These are phyloP conservation scores for Metschnikowia santaceciliae DNA, from an alignment of 805 yeast species.

Conservation along the genomic window DNA sequence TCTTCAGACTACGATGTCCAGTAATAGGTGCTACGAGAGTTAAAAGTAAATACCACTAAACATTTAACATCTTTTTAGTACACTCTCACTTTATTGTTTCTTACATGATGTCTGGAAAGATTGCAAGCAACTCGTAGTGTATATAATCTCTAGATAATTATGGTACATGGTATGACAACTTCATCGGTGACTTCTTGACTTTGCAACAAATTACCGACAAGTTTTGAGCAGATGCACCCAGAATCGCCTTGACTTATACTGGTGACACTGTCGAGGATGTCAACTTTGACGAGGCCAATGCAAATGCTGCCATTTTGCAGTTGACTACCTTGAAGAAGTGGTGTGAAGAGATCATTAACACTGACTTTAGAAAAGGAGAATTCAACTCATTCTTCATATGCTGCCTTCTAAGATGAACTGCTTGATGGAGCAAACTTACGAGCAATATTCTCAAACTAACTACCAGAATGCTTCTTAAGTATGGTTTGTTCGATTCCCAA, in stretches of 20 bases:
- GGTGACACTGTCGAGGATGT: conserved; percentile 76
- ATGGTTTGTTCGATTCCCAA: conserved; percentile 91
- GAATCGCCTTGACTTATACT: conserved; percentile 97
- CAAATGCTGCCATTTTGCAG: conserved; percentile 95
- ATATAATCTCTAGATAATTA: no score
- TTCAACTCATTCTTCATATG: conserved; percentile 65
- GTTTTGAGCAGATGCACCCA: conserved; percentile 95
- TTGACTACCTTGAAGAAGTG: conserved; percentile 90
- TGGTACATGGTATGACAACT: no score
- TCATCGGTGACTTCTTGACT: conserved; percentile 84
- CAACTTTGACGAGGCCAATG: conserved; percentile 84
- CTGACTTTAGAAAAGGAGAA: conserved; percentile 48
- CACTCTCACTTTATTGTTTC: no score
- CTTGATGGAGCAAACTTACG: conserved; percentile 69
- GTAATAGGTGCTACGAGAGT: no score
- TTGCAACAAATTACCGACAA: conserved; percentile 77
- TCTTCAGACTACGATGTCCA: no score
- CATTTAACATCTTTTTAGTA: no score
- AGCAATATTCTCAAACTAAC: conserved; percentile 65
- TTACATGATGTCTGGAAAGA: no score
- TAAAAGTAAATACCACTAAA: no score
- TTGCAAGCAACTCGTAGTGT: no score
- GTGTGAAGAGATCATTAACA: conserved; percentile 73
- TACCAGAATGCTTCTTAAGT: conserved; percentile 85
- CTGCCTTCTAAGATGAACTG: conserved; percentile 89